Percentiles rank a stretch among this genome's conserved stretches.
These are phyloP conservation scores for Xylariaceae sp. DNA, from an alignment of 2,329 filamentous ascomycete species.

Conservation along the genomic window DNA sequence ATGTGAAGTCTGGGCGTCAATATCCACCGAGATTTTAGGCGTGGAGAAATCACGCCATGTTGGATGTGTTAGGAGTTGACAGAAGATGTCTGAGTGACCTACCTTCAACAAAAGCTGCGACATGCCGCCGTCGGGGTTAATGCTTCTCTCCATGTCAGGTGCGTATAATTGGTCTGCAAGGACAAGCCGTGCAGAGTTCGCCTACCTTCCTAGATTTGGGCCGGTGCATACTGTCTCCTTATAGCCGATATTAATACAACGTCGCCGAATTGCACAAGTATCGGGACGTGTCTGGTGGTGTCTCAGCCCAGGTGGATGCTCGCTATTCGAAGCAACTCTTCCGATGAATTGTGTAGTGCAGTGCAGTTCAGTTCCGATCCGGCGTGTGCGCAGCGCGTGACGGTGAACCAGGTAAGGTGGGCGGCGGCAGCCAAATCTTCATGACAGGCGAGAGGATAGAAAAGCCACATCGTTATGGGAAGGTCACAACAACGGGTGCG, in stretches of 20 bases:
- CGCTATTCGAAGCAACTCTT: conserved; percentile 1
- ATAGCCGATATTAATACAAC: conserved; percentile 20
- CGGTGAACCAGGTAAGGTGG: conserved; percentile 16
- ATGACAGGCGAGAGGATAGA: background rate
- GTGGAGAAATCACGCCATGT: background rate
- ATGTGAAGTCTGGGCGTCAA: no score
- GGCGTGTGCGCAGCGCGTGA: conserved; percentile 11
- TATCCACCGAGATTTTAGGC: no score
- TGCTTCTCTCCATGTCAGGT: conserved; percentile 11
- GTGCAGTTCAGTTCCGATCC: conserved; percentile 15
- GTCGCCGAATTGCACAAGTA: conserved; percentile 9
- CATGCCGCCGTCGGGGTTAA: conserved; percentile 17
- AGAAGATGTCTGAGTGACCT: conserved; percentile 2
- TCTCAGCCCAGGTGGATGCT: conserved; percentile 11
- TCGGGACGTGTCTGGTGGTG: conserved; percentile 7
- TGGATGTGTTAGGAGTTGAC: conserved; percentile 6
- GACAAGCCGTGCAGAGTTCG: conserved; percentile 18
- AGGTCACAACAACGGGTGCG: conserved; percentile 14
- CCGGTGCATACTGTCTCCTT: conserved; percentile 15
- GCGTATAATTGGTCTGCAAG: conserved; percentile 7
- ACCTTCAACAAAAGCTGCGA: background rate
- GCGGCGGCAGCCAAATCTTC: conserved; percentile 14
- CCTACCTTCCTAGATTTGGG: conserved; percentile 19
- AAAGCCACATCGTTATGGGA: conserved; percentile 12
- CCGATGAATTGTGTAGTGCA: conserved; percentile 14